Conservation (phyloP, 805 yeast genomes). For the Candida coleopterorum region DNA sequence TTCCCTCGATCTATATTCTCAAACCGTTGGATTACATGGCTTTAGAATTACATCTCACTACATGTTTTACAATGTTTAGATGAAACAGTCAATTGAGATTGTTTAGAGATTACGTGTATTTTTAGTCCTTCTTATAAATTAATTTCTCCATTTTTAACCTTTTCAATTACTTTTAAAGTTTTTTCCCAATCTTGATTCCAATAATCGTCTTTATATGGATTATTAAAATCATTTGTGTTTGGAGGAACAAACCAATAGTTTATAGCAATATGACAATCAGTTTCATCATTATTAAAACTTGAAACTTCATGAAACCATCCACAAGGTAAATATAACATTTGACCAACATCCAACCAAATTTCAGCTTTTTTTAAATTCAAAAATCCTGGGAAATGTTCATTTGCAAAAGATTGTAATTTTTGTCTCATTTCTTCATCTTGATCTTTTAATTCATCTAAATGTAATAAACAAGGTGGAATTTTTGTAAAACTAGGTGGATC, state of each 20-base stretch:
- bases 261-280: slow-evolving; percentile 52
- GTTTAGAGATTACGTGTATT: no score
- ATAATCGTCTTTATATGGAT: slow-evolving; percentile 44
- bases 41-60: no score
- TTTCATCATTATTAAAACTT: slow-evolving; percentile 43
- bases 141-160: neutral
- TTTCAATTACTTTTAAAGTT: slow-evolving; percentile 30
- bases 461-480: slow-evolving; percentile 61
- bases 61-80: no score
- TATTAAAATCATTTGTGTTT: slow-evolving; percentile 21
- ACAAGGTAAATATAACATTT: slow-evolving; percentile 65
- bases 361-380: slow-evolving; percentile 36
- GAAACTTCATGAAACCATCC: slow-evolving; percentile 86
- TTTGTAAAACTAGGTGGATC: slow-evolving; percentile 64
- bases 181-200: slow-evolving; percentile 51
- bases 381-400: slow-evolving; percentile 47
- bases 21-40: no score
- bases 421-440: slow-evolving; percentile 12
- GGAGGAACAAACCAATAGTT: slow-evolving; percentile 80
- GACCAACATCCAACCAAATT: slow-evolving; percentile 54
- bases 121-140: no score
- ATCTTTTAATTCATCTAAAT: slow-evolving; percentile 49
- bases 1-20: no score
- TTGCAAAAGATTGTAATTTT: slow-evolving; percentile 31
- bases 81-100: no score